Evolutionary conservation across 2,329 filamentous ascomycete species (phyloP).

Genomic region (Cordyceps tenuipes): DNA sequence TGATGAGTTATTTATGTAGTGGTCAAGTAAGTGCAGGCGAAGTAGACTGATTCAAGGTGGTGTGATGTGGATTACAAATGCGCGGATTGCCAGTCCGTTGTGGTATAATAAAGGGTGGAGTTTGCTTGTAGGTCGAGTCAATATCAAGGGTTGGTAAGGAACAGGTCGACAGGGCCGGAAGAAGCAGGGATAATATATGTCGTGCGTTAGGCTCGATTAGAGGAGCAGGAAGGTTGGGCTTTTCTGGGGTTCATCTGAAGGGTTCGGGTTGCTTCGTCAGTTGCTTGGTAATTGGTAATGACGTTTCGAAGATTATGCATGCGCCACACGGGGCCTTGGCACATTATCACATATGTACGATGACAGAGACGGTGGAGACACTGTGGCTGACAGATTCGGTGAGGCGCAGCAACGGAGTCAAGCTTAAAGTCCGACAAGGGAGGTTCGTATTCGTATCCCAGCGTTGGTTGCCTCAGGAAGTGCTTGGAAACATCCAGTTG

Average conservation of each 20-base stretch:
- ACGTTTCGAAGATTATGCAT: slow-evolving; percentile 6
- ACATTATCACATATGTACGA: background rate
- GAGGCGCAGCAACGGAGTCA: background rate
- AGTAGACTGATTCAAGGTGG: background rate
- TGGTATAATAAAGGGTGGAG: background rate
- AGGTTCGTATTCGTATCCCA: background rate
- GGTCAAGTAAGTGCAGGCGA: background rate
- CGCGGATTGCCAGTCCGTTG: background rate
- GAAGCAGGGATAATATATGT: background rate
- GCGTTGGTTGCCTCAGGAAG: no score
- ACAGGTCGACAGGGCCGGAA: background rate
- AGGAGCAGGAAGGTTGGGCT: background rate
- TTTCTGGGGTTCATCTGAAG: background rate
- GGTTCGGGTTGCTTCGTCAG: slow-evolving; percentile 7
- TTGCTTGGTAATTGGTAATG: slow-evolving; percentile 20
- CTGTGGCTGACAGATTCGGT: background rate
- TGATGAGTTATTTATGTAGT: background rate
- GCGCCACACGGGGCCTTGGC: background rate
- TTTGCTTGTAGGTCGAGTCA: background rate
- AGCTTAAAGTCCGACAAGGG: background rate
- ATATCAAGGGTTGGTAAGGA: background rate
- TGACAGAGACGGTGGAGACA: background rate
- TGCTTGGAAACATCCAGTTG: no score
- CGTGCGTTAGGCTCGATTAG: background rate
- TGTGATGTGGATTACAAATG: slow-evolving; percentile 9